Evolutionary conservation across 2,329 filamentous ascomycete genomes (phyloP), one percentile per base, ranked within the genome.

Genomic region (Colletotrichum liaoningense): DNA sequence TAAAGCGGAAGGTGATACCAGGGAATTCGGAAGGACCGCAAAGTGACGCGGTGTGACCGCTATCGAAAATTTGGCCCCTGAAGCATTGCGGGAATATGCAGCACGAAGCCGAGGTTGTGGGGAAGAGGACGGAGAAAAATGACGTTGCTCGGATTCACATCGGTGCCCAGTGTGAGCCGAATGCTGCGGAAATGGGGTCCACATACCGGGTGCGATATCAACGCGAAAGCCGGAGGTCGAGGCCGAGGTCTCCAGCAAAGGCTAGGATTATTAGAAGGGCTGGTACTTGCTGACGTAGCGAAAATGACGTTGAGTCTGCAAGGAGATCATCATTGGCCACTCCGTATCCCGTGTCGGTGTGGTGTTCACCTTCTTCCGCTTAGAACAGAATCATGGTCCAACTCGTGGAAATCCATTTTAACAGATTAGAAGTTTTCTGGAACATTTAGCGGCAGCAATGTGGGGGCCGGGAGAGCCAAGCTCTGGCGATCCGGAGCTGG

Each of bases 401-500:
- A 46, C 22, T 26, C 14, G 22, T 60, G 49, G 14, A 3, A 4
- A n/a, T n/a, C 7, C 28, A 28, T 26, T 35, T 19, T 28, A 56
- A 16, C 28, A 9, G 16, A 16, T 22, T 16, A 46, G 63, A 71
- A 71, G 42, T 46, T 62, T 71, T 71, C 63, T 62, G 1, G 63
- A 71, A 66, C 11, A 33, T 62, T 30, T 26, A 67, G 26, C 30
- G 22, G 38, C 60, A 19, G 38, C 3, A 42, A 42, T 1, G 38
- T 12, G 38, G 54, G 52, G 46, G 35, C 33, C 24, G 56, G 26
- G 46, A 42, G 35, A 49, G 63, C 63, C 68, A 71, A 71, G 63
- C 54, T 71, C 16, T 67, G 63, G 28, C 56, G 68, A 71, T 71
- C 46, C 35, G 63, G 68, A 60, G 63, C 22, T 55, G 19, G 63